A percentile compares a stretch with the other conserved stretches of the same genome.
phyloP scores from a whole-genome alignment of 345 rosid species.

The Lepidium africanum region DNA sequence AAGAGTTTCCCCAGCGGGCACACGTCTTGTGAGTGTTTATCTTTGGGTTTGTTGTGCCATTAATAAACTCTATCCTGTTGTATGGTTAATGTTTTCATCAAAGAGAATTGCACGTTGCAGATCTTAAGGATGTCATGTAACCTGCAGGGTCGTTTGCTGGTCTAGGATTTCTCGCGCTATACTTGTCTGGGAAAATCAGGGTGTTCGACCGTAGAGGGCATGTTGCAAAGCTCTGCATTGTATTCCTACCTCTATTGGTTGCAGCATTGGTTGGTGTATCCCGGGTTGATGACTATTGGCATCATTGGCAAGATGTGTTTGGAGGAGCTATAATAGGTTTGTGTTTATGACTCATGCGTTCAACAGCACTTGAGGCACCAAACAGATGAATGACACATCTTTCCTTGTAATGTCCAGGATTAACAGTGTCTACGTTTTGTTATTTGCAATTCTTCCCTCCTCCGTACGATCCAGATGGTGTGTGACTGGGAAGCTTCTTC shows the following conservation, averaged over 20 bases:
- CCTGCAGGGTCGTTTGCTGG: slow-evolving; percentile 91
- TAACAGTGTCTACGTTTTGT: slow-evolving; percentile 51
- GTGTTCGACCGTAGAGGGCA: slow-evolving; percentile 83
- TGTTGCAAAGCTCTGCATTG: slow-evolving; percentile 78
- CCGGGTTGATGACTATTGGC: slow-evolving; percentile 95
- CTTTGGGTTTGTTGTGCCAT: background rate
- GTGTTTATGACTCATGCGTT: background rate
- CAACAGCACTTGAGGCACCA: background rate
- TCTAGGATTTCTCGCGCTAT: slow-evolving; percentile 63
- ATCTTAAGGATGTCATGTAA: slow-evolving; percentile 7
- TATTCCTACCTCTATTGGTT: slow-evolving; percentile 59
- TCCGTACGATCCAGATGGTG: slow-evolving; percentile 62
- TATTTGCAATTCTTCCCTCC: slow-evolving; percentile 79
- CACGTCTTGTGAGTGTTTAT: slow-evolving; percentile 62
- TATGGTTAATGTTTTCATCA: background rate
- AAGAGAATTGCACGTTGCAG: background rate
- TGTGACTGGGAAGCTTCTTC: slow-evolving; percentile 1
- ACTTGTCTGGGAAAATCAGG: slow-evolving; percentile 70
- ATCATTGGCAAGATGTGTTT: slow-evolving; percentile 96
- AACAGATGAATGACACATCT: background rate
- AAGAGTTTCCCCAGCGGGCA: slow-evolving; percentile 98
- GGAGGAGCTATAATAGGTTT: slow-evolving; percentile 79
- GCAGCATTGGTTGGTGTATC: slow-evolving; percentile 84
- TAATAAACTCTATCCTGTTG: background rate
- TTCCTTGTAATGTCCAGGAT: slow-evolving; percentile 35